Base-by-base conservation (phyloP, 2,329 filamentous ascomycete genomes). In the Grosmannia penicillata region DNA sequence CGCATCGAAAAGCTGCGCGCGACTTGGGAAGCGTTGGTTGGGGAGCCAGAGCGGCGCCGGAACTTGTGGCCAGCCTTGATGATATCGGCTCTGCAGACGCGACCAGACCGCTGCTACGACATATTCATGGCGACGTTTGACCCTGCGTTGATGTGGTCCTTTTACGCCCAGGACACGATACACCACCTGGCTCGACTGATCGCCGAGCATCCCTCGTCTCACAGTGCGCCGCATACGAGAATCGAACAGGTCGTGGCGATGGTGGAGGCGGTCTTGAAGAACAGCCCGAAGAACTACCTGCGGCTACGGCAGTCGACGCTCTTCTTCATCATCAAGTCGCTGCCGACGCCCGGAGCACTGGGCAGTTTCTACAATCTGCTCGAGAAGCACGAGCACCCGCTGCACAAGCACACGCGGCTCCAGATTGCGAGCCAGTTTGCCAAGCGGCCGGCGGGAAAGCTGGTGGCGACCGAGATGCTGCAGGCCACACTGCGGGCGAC, bases 401-500 rank as follows among this genome's bases (percentile, higher is more conserved):
- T 70, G 5, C 57, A 64, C 32, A 44, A 47, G 9, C 52, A 66
- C 43, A 73, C 70, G 0, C 51, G 58, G 14, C 49, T 71, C 3
- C 64, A 69, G 2, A 59, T 72, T 31, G 67, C 67, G 4, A 54
- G 53, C 30, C 58, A 53, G 4, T 50, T 78, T 21, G 65, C 69
- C 51, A 51, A 33, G 48, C 51, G 8, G 27, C 45, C 48, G 11
- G 43, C 48, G 5, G 54, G 62, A 48, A 71, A 70, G 43, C 43
- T 47, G 14, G 23, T 50, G 9, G 59, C 70, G 0, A 58, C 68
- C 31, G 53, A 60, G 4, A 58, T 75, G 15, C 47, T 72, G 6
- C 53, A 60, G 13, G 49, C 46, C 8, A 46, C 66, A 10, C 47
- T 55, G 5, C 31, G 33, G 1, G 46, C 41, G 2, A 53, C 57